These are phyloP conservation scores for Iberis pinnata DNA, from an alignment of 345 rosid species.

Conservation along the genomic window DNA sequence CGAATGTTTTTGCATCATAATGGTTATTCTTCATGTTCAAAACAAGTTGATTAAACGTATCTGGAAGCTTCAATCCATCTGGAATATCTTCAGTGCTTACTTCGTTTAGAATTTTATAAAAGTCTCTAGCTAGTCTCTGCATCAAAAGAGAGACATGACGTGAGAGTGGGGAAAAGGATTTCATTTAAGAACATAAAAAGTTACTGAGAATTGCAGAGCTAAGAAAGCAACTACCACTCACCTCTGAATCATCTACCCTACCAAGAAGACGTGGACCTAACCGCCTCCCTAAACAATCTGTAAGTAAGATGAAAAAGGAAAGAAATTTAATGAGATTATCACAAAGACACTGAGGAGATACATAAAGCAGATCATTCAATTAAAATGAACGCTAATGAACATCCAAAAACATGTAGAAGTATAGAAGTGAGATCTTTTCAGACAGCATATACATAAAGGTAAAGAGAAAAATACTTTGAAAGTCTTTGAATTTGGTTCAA, in stretches of 20 bases:
- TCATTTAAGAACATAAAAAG: slow-evolving; percentile 25
- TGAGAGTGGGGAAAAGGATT: slow-evolving; percentile 21
- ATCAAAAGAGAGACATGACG: slow-evolving; percentile 32
- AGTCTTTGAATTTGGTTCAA: slow-evolving; percentile 1
- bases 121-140: slow-evolving; percentile 86
- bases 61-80: slow-evolving; percentile 73
- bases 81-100: slow-evolving; percentile 78
- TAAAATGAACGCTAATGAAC: slow-evolving; percentile 1
- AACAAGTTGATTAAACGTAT: slow-evolving; percentile 78
- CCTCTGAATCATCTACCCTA: slow-evolving; percentile 88
- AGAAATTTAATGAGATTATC: slow-evolving; percentile 18
- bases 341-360: slow-evolving; percentile 10
- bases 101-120: slow-evolving; percentile 75
- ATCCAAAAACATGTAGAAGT: background rate
- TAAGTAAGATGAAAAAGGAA: slow-evolving; percentile 19
- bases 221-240: slow-evolving; percentile 32
- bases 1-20: slow-evolving; percentile 85
- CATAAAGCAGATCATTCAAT: background rate
- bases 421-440: background rate
- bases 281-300: slow-evolving; percentile 99
- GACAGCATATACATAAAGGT: background rate
- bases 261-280: slow-evolving; percentile 94
- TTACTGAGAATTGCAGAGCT: background rate
- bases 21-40: slow-evolving; percentile 77
- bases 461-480: background rate